These are phyloP conservation scores for Citrus glauca DNA, from an alignment of 345 rosid genomes.

Conservation along the genomic window DNA sequence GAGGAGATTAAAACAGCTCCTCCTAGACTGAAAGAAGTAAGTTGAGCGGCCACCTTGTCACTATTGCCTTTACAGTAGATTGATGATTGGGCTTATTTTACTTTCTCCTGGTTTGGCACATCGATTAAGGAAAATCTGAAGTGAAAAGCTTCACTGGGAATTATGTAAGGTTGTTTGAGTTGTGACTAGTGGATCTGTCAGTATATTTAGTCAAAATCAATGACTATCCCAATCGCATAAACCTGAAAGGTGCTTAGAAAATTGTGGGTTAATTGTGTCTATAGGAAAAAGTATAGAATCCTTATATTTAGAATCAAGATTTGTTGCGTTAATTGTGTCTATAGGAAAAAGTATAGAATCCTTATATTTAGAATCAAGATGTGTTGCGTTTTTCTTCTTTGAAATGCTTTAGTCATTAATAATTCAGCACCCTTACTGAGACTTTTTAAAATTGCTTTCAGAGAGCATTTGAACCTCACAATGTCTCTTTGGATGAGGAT, in stretches of 20 bases:
- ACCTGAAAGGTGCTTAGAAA: neutral
- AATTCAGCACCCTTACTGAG: neutral
- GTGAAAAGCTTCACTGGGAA: neutral
- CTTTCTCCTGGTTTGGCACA: neutral
- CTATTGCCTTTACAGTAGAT: neutral
- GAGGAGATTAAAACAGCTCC: conserved; percentile 54
- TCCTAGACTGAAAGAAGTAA: conserved; percentile 82
- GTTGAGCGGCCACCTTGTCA: conserved; percentile 8
- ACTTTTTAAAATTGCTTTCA: conserved; percentile 27
- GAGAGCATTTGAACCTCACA: conserved; percentile 72
- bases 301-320: neutral
- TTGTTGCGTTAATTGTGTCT: neutral
- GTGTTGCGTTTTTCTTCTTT: neutral
- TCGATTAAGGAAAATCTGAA: neutral
- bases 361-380: neutral
- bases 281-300: neutral
- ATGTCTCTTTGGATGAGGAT: conserved; percentile 78
- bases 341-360: neutral
- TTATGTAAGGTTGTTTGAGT: neutral
- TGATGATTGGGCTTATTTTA: neutral
- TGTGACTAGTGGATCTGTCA: neutral
- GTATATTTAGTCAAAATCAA: neutral
- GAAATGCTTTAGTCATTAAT: neutral
- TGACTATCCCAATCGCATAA: neutral
- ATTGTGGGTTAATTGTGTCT: neutral